Evolutionary conservation across 163 green algal genomes (phyloP).

Genomic region (Chlamydomonas reinhardtii): DNA sequence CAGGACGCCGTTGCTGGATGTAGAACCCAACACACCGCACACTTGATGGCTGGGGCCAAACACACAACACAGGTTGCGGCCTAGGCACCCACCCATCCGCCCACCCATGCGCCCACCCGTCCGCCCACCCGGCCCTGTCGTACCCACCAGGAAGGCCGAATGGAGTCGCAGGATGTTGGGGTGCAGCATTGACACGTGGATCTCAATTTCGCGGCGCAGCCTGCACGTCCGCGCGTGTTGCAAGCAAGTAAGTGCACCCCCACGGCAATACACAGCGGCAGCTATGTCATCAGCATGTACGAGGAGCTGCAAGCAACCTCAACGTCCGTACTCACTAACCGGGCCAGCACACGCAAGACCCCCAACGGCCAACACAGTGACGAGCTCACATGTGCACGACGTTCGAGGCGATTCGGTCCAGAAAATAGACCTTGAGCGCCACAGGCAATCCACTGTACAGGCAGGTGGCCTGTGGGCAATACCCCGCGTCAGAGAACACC

Average conservation of each 20-base stretch:
- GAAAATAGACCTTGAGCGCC: conserved; percentile 38
- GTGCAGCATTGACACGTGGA: conserved; percentile 77
- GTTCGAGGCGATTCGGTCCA: conserved; percentile 4
- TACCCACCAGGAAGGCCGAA: conserved; percentile 75
- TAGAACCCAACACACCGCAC: too few species aligned
- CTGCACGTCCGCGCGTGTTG: neutral
- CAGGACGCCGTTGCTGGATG: too few species aligned
- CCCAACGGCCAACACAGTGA: neutral
- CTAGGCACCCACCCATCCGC: too few species aligned
- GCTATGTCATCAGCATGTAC: too few species aligned
- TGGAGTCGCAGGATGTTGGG: conserved; percentile 82
- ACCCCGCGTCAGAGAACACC: too few species aligned
- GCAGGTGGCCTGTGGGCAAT: conserved; percentile 4
- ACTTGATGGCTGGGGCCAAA: too few species aligned
- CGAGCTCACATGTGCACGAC: conserved; percentile 19
- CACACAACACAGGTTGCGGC: too few species aligned
- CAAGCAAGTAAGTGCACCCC: too few species aligned
- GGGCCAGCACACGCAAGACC: too few species aligned
- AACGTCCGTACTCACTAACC: too few species aligned
- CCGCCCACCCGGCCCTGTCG: neutral
- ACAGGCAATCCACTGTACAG: neutral
- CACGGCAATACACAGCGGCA: too few species aligned
- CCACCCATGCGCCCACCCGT: conserved; percentile 69
- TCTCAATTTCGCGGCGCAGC: conserved; percentile 39
- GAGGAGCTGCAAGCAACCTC: neutral